phyloP scores from a whole-genome alignment of 208 protist species.

The Strigomonas culicis region DNA sequence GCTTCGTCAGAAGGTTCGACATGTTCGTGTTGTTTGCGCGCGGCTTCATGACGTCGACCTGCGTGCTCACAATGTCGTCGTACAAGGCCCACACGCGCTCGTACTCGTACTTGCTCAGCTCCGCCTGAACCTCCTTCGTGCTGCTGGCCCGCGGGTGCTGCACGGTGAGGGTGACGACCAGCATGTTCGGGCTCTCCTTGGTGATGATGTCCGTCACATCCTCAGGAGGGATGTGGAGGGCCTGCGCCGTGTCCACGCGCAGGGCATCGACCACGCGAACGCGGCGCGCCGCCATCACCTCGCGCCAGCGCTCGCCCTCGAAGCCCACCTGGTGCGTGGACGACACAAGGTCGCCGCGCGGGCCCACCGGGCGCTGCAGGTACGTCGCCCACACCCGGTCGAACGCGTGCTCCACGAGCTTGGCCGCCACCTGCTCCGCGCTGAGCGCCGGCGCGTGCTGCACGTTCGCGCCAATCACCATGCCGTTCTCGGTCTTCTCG shows the following conservation, averaged over 20 bases:
- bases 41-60: conserved; percentile 17
- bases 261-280: conserved; percentile 25
- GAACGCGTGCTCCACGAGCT: conserved; percentile 42
- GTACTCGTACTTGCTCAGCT: conserved; percentile 28
- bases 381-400: conserved; percentile 49
- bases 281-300: conserved; percentile 20
- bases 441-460: conserved; percentile 27
- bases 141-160: conserved; percentile 15
- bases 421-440: conserved; percentile 30
- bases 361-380: conserved; percentile 16
- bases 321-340: conserved; percentile 39
- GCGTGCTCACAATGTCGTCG: conserved; percentile 14
- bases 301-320: conserved; percentile 36
- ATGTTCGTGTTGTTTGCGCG: not conserved
- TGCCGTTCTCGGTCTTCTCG: conserved; percentile 22
- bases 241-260: conserved; percentile 31
- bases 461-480: conserved; percentile 24
- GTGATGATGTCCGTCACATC: conserved; percentile 21
- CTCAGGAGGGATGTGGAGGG: conserved; percentile 17
- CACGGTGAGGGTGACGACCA: conserved; percentile 28
- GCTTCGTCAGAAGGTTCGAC: conserved; percentile 41
- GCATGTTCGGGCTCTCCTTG: conserved; percentile 23
- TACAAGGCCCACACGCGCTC: conserved; percentile 54
- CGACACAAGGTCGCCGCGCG: conserved; percentile 5
- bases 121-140: conserved; percentile 14